Base-by-base conservation (phyloP, 192 early-diverging fungal species). In the Entomortierella chlamydospora region DNA sequence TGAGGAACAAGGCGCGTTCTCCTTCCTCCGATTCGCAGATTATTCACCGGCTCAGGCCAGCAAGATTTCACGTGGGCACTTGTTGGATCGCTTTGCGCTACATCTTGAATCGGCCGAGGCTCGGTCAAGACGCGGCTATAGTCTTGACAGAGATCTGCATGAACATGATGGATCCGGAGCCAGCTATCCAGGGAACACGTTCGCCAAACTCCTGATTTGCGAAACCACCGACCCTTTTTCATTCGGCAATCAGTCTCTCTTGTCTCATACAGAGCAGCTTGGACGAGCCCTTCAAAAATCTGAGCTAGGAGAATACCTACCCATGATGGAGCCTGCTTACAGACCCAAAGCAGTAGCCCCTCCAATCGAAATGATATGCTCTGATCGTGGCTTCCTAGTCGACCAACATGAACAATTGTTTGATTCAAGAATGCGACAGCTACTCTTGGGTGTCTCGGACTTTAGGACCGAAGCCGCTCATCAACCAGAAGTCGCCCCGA, bases 301-400 rank as follows among this genome's bases (percentile, higher is more conserved):
- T 34, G 81, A 72, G 4, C 22, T 72, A 30, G 68, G 68, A 11
- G 68, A 69, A 52, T 72, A 68, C 30, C 25, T 73, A 28, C 51
- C 66, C 12, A 82, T 82, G 55, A 81, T 71, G 64, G 64, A 72
- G 15, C 84, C 84, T 25, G 84, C 85, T n/a, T 89, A 83, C 62
- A 76, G 84, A 69, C 84, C 83, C 37, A 67, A 85, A 50, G 93
- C 82, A 0, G 77, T 88, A 22, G 86, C 93, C 13, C 89, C 91
- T 12, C 90, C 92, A 1, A 84, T 87, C 20, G 86, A 90, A 20
- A 58, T 89, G 28, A 61, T 92, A 7, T 89, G 92, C 54, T 83
- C 86, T 42, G 91, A 92, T 58, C 81, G 82, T 22, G 84, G 83
- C n/a, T 92, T 91, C 52, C 63, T 83, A 13, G 82, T 81, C 50